Percentiles rank a stretch among this genome's conserved stretches.
Evolutionary conservation across 495 filamentous ascomycete species (phyloP).

Genomic region (Pseudevernia furfuracea): DNA sequence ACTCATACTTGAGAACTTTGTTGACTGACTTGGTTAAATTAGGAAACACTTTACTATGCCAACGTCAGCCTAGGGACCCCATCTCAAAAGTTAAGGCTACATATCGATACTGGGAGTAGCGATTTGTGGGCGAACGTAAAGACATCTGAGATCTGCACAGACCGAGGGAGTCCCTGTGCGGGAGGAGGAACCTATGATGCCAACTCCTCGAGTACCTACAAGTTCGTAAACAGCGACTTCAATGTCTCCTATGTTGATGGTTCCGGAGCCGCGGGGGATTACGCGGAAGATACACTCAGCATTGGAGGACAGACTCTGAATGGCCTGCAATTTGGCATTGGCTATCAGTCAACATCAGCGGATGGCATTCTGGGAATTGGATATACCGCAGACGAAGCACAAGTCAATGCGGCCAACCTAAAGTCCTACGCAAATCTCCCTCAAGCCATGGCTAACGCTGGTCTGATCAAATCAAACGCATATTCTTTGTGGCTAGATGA

Average conservation of each 20-base stretch:
- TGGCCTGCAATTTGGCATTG: conserved; percentile 78
- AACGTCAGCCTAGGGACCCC: conserved; percentile 70
- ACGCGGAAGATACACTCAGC: conserved; percentile 67
- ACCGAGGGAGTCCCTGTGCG: conserved; percentile 40
- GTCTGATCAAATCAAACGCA: conserved; percentile 67
- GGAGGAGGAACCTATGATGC: conserved; percentile 59
- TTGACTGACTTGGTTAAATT: background rate
- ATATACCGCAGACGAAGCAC: conserved; percentile 76
- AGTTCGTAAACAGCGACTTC: conserved; percentile 69
- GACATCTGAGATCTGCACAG: conserved; percentile 17
- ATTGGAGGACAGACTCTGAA: conserved; percentile 57
- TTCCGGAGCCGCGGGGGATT: conserved; percentile 72
- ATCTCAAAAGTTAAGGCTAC: conserved; percentile 52
- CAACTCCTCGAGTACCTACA: conserved; percentile 74
- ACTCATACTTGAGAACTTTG: background rate
- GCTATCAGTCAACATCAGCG: conserved; percentile 59
- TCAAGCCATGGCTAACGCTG: conserved; percentile 59
- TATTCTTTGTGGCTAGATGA: conserved; percentile 61
- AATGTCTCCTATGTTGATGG: conserved; percentile 90
- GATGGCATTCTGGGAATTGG: conserved; percentile 89
- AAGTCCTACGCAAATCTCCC: conserved; percentile 72
- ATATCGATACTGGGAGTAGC: conserved; percentile 79
- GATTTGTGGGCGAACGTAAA: conserved; percentile 59
- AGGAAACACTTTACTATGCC: conserved; percentile 48
- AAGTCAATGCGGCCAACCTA: conserved; percentile 53